Evolutionary conservation across 148 eudicot genomes (phyloP).

Genomic region (Pouteria glomerata): DNA sequence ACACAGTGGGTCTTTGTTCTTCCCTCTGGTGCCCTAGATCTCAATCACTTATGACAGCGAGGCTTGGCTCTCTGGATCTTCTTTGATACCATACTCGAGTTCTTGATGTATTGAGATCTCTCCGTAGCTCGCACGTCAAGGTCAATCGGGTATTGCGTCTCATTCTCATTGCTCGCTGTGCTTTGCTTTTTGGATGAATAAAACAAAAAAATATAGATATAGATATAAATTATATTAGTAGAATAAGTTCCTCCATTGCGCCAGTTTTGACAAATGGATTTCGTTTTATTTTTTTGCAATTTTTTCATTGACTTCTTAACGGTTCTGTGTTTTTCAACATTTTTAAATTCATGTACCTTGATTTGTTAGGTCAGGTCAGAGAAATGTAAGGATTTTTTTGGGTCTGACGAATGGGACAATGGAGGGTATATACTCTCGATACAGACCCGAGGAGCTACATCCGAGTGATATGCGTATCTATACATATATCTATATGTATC

Average conservation of each 20-base stretch:
- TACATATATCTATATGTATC: not conserved
- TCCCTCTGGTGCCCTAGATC: conserved; percentile 19
- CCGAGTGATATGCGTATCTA: not conserved
- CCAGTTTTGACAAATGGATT: not conserved
- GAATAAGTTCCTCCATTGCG: not conserved
- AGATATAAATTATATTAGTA: not conserved
- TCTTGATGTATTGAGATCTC: not conserved
- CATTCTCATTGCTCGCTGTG: conserved; percentile 5
- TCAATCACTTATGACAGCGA: not conserved
- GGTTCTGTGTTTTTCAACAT: not conserved
- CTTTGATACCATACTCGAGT: not conserved
- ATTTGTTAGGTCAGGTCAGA: not conserved
- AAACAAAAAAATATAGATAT: not conserved
- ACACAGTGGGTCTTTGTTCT: no score
- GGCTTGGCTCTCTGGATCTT: not conserved
- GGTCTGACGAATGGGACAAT: not conserved
- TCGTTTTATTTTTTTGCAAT: not conserved
- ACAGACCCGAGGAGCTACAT: no score
- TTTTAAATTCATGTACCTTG: not conserved
- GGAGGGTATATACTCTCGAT: not conserved
- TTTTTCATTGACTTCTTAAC: not conserved
- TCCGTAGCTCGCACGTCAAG: not conserved
- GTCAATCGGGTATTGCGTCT: conserved; percentile 11
- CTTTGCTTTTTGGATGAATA: not conserved
- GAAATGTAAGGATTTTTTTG: not conserved